Evolutionary conservation across 2,329 filamentous ascomycete genomes (phyloP), one percentile per base, ranked within the genome.

Genomic region (Calonectria hawksworthii): DNA sequence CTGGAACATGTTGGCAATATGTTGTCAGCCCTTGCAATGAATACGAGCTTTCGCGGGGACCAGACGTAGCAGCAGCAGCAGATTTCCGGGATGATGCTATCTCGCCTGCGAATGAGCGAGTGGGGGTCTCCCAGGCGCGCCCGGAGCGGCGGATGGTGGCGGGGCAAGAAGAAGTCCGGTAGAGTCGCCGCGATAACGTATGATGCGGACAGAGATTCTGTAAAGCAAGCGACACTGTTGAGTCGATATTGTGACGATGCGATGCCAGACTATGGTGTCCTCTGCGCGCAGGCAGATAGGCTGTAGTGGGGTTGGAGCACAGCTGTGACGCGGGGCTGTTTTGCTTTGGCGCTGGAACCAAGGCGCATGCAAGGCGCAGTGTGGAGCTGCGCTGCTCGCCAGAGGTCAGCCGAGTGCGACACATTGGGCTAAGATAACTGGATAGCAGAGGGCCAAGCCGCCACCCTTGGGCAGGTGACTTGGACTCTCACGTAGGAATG

Each of bases 1-100:
- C 72, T 83, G 82, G 64, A 84, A 84, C 83, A 84, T 83, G 74
- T 52, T 74, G 76, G 56, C 69, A 18, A 16, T 26, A 63, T 47
- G 63, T 34, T 56, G 63, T 54, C 14, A 44, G 38, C 32, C 18
- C 44, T 47, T 11, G 54, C 23, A 21, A 59, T 10, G 18, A 23
- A 61, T 47, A 52, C 36, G 54, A 47, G 51, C 36, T 36, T 32
- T 14, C 11, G 26, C 54, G 26, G 34, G 16, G 52, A 34, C 51
- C 41, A 38, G 28, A 26, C 50, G 71, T 32, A 67, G 70, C 47
- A 74, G 28, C 36, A 63, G 41, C 44, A 65, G 36, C 11, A 41
- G 38, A 51, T 26, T 59, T 34, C 44, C 38, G 50, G 41, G 67
- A 73, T 74, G 74, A 74, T 80, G 77, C 70, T 81, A 75, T 81